Percentiles rank a stretch among this genome's conserved stretches.
These are phyloP conservation scores for Eleusine indica DNA, from an alignment of 176 grass and related monocot genomes.

Conservation along the genomic window DNA sequence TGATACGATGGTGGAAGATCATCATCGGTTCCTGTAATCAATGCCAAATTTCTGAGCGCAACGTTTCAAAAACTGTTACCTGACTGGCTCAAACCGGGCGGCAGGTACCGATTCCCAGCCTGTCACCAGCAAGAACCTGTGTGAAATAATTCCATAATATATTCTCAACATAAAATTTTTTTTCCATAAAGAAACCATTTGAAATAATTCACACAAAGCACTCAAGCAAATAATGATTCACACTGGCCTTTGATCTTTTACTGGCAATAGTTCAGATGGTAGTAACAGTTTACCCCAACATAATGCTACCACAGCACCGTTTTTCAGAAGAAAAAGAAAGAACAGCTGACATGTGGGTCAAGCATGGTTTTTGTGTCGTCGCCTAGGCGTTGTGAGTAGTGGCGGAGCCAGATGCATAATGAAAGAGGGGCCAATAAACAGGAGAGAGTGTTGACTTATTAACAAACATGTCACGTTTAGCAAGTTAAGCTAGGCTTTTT, in stretches of 20 bases:
- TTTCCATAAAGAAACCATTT: not conserved
- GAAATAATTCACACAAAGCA: not conserved
- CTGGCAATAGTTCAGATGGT: not conserved
- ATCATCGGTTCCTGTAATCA: constrained; percentile 72
- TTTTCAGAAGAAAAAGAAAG: not conserved
- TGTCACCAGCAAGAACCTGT: not conserved
- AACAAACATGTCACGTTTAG: too few relatives aligned
- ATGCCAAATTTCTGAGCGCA: constrained; percentile 16
- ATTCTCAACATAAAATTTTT: constrained; percentile 6
- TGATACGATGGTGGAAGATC: constrained; percentile 78
- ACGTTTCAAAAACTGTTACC: constrained; percentile 12
- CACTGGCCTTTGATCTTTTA: not conserved
- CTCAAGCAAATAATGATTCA: not conserved
- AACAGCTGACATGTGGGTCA: not conserved
- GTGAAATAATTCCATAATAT: constrained; percentile 23
- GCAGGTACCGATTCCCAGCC: not conserved
- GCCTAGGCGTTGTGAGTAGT: too few relatives aligned
- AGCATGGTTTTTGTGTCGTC: too few relatives aligned
- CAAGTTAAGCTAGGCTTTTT: too few relatives aligned
- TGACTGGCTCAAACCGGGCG: not conserved
- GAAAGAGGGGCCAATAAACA: too few relatives aligned
- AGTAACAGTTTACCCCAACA: not conserved
- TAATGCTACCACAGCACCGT: not conserved
- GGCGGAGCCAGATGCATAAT: too few relatives aligned
- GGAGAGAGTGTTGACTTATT: too few relatives aligned